Evolutionary conservation across 306 rosid genomes (phyloP).

Genomic region (Aeschynomene evenia): DNA sequence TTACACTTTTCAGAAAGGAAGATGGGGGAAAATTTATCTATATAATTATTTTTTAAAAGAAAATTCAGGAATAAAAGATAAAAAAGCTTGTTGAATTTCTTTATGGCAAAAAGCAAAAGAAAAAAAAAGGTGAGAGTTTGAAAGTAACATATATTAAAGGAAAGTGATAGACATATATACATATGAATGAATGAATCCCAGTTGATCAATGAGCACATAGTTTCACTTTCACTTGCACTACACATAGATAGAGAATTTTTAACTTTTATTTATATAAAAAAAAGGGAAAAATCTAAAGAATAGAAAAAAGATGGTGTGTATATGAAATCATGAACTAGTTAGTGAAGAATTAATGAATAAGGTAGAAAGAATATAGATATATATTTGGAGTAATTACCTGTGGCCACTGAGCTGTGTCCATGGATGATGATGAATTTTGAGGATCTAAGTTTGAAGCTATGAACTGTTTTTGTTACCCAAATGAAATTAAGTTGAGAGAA

Average conservation of each 20-base stretch:
- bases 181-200: no score
- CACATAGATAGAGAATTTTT: background rate
- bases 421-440: conserved; percentile 40
- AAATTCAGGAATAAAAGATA: background rate
- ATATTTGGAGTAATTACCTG: conserved; percentile 46
- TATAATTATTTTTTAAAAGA: background rate
- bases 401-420: conserved; percentile 87
- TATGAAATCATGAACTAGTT: background rate
- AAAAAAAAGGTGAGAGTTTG: conserved; percentile 40
- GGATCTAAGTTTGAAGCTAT: conserved; percentile 6
- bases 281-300: background rate
- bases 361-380: background rate
- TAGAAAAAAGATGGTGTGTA: background rate
- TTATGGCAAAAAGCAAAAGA: conserved; percentile 27
- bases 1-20: conserved; percentile 13
- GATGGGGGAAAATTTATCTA: background rate
- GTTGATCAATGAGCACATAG: conserved; percentile 19
- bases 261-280: background rate
- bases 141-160: conserved; percentile 33
- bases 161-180: conserved; percentile 14
- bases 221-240: background rate
- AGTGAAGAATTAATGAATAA: background rate
- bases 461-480: background rate
- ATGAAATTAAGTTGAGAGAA: background rate
- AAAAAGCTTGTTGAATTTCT: conserved; percentile 32